Percentiles rank a stretch among this genome's conserved stretches.
Evolutionary conservation across 192 early-diverging fungal species (phyloP).

Genomic region (Coemansia sp.): DNA sequence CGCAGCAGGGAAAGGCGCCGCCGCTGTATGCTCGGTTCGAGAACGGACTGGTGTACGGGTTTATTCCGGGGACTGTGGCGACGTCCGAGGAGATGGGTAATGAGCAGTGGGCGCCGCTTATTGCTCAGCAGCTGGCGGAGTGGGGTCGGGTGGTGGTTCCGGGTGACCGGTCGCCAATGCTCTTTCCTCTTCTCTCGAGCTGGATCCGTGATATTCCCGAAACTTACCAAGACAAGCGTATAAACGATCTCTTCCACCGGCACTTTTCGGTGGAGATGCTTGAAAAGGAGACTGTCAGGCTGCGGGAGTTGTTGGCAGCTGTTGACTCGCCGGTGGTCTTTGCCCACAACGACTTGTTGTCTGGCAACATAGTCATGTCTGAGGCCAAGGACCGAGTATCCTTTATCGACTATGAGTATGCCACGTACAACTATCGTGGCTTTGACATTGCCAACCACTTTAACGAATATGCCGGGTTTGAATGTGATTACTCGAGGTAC

Average conservation of each 20-base stretch:
- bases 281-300: conserved; percentile 32
- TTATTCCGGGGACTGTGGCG: conserved; percentile 65
- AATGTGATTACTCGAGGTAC: conserved; percentile 86
- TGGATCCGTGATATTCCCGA: conserved; percentile 40
- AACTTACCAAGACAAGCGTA: conserved; percentile 11
- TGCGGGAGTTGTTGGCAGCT: conserved; percentile 53
- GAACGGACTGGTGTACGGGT: conserved; percentile 95
- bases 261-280: conserved; percentile 26
- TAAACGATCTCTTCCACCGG: conserved; percentile 24
- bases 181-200: conserved; percentile 27
- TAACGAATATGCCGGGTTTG: conserved; percentile 92
- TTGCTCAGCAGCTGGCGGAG: conserved; percentile 68
- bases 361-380: conserved; percentile 75
- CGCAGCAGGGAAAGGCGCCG: conserved; percentile 64
- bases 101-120: conserved; percentile 62
- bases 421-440: conserved; percentile 70
- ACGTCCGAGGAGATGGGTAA: conserved; percentile 70
- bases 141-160: conserved; percentile 73
- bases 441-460: conserved; percentile 98
- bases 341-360: conserved; percentile 89
- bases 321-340: conserved; percentile 78
- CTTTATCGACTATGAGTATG: conserved; percentile 97
- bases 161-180: conserved; percentile 27
- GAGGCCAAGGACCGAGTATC: conserved; percentile 50
- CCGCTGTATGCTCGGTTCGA: conserved; percentile 77